Base-by-base conservation (phyloP, 129 eudicot genomes). In the Pulicaria dysenterica region DNA sequence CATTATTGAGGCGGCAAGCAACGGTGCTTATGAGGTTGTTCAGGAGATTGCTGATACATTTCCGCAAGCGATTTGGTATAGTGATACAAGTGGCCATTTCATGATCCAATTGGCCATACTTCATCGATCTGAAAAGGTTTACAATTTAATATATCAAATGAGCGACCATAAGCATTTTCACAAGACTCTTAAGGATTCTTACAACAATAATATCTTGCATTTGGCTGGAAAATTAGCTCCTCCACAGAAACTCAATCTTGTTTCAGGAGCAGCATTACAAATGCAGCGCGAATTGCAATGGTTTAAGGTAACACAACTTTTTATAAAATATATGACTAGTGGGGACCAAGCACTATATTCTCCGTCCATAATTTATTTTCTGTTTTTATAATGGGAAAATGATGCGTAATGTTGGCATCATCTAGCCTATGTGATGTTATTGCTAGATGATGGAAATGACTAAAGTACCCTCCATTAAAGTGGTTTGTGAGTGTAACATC, bases 261-360 rank as follows among this genome's bases (percentile, higher is more conserved):
- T 83, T 50, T 70, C 86, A 47, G 86, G 86, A 31, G 80, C 86
- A 69, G 83, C 86, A 5, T 72, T 83, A 56, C 86, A 83, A 49
- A 83, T 83, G 86, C 86, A 83, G 40, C 79, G 77, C 2, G 86
- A 83, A 59, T 45, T 83, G 67, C 83, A 83, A 11, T 83, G 86
- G 86, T 83, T 73, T 64, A 73, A 83, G 86, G 86, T 82, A 77
- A 55, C 13, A 42, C 36, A 47, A 40, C 19, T 54, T 14, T 24
- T 24, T 24, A 24, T 24, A 24, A 24, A 24, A 24, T 24, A 24
- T 24, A 24, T 24, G 31, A 24, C 31, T 24, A 24, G 31, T 24
- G 31, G 31, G 31, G 31, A 24, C 31, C 31, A 24, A 24, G 31
- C 31, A 24, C 31, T 24, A 1, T 24, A 24, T 24, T 24, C 31